Evolutionary conservation across 331 rosid genomes (phyloP), one percentile per base, ranked within the genome.

Genomic region (Pyracantha coccinea): DNA sequence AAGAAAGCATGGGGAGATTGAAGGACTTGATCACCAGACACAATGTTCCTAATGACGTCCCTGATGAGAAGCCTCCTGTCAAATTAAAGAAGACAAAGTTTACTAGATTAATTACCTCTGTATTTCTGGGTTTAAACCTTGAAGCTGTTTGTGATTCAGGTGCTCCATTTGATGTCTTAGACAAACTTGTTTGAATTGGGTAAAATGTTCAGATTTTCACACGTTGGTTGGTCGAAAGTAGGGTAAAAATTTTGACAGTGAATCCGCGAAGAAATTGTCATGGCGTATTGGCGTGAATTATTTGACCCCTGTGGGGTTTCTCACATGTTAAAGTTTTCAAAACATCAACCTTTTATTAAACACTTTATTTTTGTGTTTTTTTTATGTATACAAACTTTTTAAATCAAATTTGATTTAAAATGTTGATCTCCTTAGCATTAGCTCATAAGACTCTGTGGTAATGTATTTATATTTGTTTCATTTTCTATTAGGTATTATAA

Each of bases 1-100:
- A 83, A 78, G 83, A 86, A 68, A 85, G 91, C 86, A 88, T 91
- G 98, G 41, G 74, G 38, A 77, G 89, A 59, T 76, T 93, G 88
- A 89, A 93, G 89, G 93, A 86, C 45, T 93, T 83, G 88, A 91
- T 89, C 70, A 93, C 93, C 73, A 89, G 25, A 84, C 86, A 89
- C 73, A 89, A 89, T 84, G 89, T 82, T 81, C 91, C 96, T 57
- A 87, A 86, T 19, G 93, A 93, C 19, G 89, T 93, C 28, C 96
- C 98, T 0, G 89, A 93, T 47, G 97, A 83, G 88, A 85, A 86
- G 80, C 78, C 89, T 72, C 82, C 66, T 21, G 79, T 11, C 60
- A 85, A 87, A 66, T 71, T 87, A 2, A 93, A 93, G 89, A 93
- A 93, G 79, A 85, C 96, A 7, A 93, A 91, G 73, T 20, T 83